These are phyloP conservation scores for Melaleuca quinquenervia DNA, from an alignment of 345 rosid species.

Conservation along the genomic window DNA sequence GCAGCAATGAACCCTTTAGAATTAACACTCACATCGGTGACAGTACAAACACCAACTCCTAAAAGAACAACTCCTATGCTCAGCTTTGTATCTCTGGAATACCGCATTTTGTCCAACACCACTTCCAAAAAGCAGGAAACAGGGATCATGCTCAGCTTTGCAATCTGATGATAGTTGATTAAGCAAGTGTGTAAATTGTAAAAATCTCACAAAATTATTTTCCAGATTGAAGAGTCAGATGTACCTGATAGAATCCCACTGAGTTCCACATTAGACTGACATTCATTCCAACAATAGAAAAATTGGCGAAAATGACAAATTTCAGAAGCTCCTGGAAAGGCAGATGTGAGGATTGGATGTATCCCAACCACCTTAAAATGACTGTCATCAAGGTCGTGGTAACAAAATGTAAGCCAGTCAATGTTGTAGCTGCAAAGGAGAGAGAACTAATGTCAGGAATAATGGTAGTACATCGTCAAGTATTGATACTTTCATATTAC, in stretches of 20 bases:
- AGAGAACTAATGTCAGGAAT: background rate
- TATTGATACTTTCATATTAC: background rate
- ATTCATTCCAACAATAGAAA: slow-evolving; percentile 98
- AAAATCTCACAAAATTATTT: background rate
- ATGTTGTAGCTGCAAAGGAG: slow-evolving; percentile 71
- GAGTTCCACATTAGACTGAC: slow-evolving; percentile 99
- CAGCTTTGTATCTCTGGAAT: slow-evolving; percentile 91
- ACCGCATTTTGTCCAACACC: slow-evolving; percentile 77
- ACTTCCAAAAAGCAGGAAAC: slow-evolving; percentile 94
- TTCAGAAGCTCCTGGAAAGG: slow-evolving; percentile 72
- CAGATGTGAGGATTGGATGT: slow-evolving; percentile 87
- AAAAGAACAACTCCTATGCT: slow-evolving; percentile 80
- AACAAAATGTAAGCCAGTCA: slow-evolving; percentile 92
- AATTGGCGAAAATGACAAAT: slow-evolving; percentile 77
- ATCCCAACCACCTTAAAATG: slow-evolving; percentile 77
- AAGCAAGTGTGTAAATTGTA: slow-evolving; percentile 3
- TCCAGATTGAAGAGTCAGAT: background rate
- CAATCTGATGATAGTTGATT: slow-evolving; percentile 45
- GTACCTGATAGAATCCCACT: slow-evolving; percentile 96
- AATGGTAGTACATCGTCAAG: background rate
- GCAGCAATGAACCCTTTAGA: slow-evolving; percentile 84
- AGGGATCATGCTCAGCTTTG: slow-evolving; percentile 96
- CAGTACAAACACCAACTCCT: slow-evolving; percentile 95
- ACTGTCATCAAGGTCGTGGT: slow-evolving; percentile 73
- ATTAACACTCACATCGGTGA: slow-evolving; percentile 92